Percentiles rank a stretch among this genome's conserved stretches.
These are phyloP conservation scores for Diplocarpon rosae DNA, from an alignment of 2,329 filamentous ascomycete genomes.

Conservation along the genomic window DNA sequence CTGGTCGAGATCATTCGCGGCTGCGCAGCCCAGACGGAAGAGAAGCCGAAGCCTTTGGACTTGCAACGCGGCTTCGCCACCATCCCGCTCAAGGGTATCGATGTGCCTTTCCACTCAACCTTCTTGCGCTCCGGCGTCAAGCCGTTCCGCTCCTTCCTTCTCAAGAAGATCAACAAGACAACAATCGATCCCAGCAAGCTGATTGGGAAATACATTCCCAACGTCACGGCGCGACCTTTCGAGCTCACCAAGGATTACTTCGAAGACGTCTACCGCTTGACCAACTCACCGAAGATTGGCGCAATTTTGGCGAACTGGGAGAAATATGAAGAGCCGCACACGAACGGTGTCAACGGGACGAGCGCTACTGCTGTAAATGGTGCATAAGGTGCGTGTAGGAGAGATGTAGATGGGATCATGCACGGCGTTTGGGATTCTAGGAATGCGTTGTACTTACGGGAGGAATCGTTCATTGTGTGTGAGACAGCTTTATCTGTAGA, in stretches of 20 bases:
- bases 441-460: background rate
- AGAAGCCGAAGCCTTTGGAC: constrained; percentile 79
- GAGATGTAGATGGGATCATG: too few species aligned
- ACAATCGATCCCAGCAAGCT: constrained; percentile 95
- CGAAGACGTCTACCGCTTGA: constrained; percentile 93
- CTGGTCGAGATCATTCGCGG: constrained; percentile 84
- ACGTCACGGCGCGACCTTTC: constrained; percentile 93
- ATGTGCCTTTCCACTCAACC: constrained; percentile 98
- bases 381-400: constrained; percentile 3
- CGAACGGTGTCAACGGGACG: constrained; percentile 22
- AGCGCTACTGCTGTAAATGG: constrained; percentile 12
- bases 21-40: constrained; percentile 74
- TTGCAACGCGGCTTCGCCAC: constrained; percentile 94
- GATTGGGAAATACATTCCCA: constrained; percentile 97
- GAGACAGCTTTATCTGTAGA: too few species aligned
- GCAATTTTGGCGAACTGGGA: constrained; percentile 29
- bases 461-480: too few species aligned
- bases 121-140: constrained; percentile 97
- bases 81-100: constrained; percentile 92
- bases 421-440: too few species aligned
- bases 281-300: constrained; percentile 44
- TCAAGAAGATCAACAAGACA: constrained; percentile 99
- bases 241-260: constrained; percentile 98
- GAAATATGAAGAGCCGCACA: constrained; percentile 26
- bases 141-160: constrained; percentile 93